phyloP scores from a whole-genome alignment of 176 grass and related monocot genomes.

The Dendrocalamus sinicus region DNA sequence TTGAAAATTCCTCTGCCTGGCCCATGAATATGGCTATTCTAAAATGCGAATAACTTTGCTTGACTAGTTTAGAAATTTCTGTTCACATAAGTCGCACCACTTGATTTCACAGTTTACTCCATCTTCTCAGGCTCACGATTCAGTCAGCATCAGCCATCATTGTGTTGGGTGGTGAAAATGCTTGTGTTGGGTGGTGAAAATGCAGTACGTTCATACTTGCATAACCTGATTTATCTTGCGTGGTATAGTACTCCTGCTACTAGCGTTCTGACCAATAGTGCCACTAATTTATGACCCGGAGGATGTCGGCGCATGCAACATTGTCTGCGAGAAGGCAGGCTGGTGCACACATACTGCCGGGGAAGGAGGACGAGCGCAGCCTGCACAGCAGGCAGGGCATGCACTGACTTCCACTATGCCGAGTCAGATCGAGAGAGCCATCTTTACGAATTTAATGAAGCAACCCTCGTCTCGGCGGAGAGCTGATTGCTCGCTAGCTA shows the following conservation, averaged over 20 bases:
- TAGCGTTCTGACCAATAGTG: neutral
- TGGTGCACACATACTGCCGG: neutral
- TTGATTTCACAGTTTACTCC: neutral
- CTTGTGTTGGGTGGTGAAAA: neutral
- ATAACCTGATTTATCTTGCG: neutral
- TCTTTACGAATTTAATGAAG: slow-evolving; percentile 57
- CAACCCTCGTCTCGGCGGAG: neutral
- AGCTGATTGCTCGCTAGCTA: neutral
- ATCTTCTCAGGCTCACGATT: neutral
- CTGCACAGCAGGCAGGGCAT: neutral
- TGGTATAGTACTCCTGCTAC: neutral
- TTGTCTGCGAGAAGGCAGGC: neutral
- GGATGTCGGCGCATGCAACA: neutral
- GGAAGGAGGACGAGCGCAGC: neutral
- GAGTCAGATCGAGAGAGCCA: slow-evolving; percentile 34
- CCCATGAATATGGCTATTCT: neutral
- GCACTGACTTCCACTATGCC: slow-evolving; percentile 49
- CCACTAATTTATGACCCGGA: neutral
- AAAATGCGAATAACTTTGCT: slow-evolving; percentile 24
- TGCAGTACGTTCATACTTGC: neutral
- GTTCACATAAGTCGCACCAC: neutral
- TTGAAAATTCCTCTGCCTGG: slow-evolving; percentile 16
- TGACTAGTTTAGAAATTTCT: neutral
- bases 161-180: neutral
- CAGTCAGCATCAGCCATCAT: neutral